Evolutionary conservation across 768 basidiomycete genomes (phyloP).

Genomic region (Candolleomyces eurysporus): DNA sequence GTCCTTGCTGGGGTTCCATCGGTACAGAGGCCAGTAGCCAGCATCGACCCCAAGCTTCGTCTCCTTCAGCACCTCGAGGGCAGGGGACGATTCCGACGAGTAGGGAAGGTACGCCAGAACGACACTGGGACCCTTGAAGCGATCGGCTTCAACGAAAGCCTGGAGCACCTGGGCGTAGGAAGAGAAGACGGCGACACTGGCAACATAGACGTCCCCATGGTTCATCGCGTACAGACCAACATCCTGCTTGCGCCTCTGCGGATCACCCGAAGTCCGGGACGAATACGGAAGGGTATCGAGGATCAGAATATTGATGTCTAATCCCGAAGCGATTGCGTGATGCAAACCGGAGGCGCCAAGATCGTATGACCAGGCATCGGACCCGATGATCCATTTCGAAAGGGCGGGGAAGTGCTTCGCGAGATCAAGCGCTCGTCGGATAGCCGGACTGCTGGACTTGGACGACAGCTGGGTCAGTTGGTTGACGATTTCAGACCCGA

Average conservation of each 20-base stretch:
- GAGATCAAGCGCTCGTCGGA: slow-evolving; percentile 56
- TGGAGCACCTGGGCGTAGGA: slow-evolving; percentile 95
- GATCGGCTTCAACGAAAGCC: slow-evolving; percentile 87
- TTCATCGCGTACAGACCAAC: slow-evolving; percentile 98
- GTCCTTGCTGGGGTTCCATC: slow-evolving; percentile 93
- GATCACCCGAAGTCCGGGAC: slow-evolving; percentile 64
- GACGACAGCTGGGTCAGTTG: slow-evolving; percentile 40
- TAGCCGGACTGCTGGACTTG: slow-evolving; percentile 38
- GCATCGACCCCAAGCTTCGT: slow-evolving; percentile 95
- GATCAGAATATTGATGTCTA: slow-evolving; percentile 93
- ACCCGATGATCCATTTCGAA: slow-evolving; percentile 96
- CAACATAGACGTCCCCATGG: slow-evolving; percentile 95
- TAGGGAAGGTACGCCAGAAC: slow-evolving; percentile 95
- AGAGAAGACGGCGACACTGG: slow-evolving; percentile 92
- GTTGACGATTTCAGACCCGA: slow-evolving; percentile 57
- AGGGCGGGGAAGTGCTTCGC: slow-evolving; percentile 60
- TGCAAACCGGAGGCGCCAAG: slow-evolving; percentile 94
- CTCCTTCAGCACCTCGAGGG: slow-evolving; percentile 92
- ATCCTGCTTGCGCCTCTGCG: slow-evolving; percentile 86
- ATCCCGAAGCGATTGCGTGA: slow-evolving; percentile 86
- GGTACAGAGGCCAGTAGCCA: slow-evolving; percentile 97
- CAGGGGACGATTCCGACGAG: slow-evolving; percentile 67
- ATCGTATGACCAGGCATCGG: slow-evolving; percentile 98
- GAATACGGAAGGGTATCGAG: slow-evolving; percentile 93
- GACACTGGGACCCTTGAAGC: slow-evolving; percentile 85